phyloP scores from a whole-genome alignment of 305 asterid species.

The Fraxinus greggii region DNA sequence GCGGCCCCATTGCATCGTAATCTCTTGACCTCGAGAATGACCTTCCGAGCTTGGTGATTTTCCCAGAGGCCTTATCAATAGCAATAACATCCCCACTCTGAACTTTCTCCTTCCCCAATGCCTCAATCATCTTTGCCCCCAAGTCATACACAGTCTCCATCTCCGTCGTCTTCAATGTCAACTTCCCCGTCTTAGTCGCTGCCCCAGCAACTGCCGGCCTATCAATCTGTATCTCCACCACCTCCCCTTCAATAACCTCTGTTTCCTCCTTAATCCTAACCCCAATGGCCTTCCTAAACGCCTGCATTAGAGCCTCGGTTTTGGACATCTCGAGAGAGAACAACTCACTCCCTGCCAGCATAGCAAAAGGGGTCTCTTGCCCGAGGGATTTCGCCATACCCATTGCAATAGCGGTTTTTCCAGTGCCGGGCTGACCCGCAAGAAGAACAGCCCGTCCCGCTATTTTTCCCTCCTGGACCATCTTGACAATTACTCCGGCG shows the following conservation, averaged over 20 bases:
- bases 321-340: slow-evolving; percentile 50
- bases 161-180: slow-evolving; percentile 50
- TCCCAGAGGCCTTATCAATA: slow-evolving; percentile 51
- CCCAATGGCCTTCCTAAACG: slow-evolving; percentile 46
- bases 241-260: slow-evolving; percentile 54
- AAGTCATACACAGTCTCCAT: slow-evolving; percentile 52
- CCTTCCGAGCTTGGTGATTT: slow-evolving; percentile 47
- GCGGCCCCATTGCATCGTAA: slow-evolving; percentile 51
- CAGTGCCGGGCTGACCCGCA: slow-evolving; percentile 48
- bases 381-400: slow-evolving; percentile 51
- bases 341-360: slow-evolving; percentile 47
- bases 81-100: slow-evolving; percentile 57
- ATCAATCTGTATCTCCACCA: slow-evolving; percentile 47
- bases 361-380: slow-evolving; percentile 42
- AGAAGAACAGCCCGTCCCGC: slow-evolving; percentile 44
- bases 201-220: slow-evolving; percentile 46
- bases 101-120: slow-evolving; percentile 47
- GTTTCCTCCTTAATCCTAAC: slow-evolving; percentile 49
- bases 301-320: slow-evolving; percentile 52
- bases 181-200: slow-evolving; percentile 41
- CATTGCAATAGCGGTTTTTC: slow-evolving; percentile 51
- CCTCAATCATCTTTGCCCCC: slow-evolving; percentile 52
- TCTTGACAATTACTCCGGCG: slow-evolving; percentile 45
- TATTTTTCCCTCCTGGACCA: slow-evolving; percentile 47
- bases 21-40: slow-evolving; percentile 53